Evolutionary conservation across 2,329 filamentous ascomycete species (phyloP).

Genomic region (Lanzia echinophila): DNA sequence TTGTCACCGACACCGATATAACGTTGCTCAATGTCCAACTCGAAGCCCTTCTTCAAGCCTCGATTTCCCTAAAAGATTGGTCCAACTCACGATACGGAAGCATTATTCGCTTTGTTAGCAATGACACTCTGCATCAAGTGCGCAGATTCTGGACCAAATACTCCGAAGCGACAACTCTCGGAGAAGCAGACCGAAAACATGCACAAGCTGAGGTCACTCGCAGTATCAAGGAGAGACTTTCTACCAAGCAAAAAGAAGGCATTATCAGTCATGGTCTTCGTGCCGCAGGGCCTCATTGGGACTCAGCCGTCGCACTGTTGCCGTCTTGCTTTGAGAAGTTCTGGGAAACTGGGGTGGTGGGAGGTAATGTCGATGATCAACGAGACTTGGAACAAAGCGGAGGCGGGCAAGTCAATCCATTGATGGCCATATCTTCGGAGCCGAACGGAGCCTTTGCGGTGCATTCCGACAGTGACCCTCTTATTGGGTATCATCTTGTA

Average conservation of each 20-base stretch:
- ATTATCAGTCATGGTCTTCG: background rate
- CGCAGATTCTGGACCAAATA: conserved; percentile 7
- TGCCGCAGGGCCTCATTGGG: background rate
- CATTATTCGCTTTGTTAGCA: conserved; percentile 1
- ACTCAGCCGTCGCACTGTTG: background rate
- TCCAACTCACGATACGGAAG: conserved; percentile 3
- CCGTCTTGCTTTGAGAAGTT: background rate
- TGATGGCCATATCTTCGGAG: conserved; percentile 5
- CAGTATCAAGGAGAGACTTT: background rate
- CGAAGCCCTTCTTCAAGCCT: background rate
- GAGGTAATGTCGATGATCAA: background rate
- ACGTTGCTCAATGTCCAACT: conserved; percentile 2
- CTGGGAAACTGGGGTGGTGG: conserved; percentile 1
- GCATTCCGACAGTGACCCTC: conserved; percentile 12
- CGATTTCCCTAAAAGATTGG: background rate
- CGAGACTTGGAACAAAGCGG: background rate
- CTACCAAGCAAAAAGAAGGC: too few relatives aligned
- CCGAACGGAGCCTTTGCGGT: background rate
- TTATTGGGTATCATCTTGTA: conserved; percentile 11
- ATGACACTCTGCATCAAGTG: background rate
- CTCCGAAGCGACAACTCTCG: background rate
- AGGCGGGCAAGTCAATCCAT: conserved; percentile 5
- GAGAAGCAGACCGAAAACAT: background rate
- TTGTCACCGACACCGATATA: background rate
- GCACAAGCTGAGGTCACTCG: background rate